phyloP scores from a whole-genome alignment of 1,284 basidiomycete genomes.

The Cryptococcus sp. region DNA sequence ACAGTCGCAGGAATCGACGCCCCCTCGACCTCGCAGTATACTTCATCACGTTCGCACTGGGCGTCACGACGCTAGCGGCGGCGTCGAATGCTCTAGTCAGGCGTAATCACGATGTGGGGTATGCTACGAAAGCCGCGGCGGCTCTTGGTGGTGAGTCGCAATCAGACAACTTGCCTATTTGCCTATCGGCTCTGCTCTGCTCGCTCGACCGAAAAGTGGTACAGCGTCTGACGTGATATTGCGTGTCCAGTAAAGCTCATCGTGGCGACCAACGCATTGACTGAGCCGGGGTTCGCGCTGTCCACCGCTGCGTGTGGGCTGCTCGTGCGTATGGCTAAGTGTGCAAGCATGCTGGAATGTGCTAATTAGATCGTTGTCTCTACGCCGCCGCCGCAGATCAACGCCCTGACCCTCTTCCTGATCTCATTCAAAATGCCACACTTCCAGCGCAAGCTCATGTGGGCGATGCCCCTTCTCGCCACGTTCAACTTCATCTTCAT shows the following conservation, averaged over 20 bases:
- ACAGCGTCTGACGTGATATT: neutral
- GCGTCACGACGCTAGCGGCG: conserved; percentile 7
- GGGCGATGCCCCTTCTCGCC: conserved; percentile 8
- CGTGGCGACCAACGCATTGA: conserved; percentile 15
- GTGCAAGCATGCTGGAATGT: neutral
- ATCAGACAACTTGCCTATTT: neutral
- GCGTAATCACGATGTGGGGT: conserved; percentile 13
- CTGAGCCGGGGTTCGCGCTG: conserved; percentile 15
- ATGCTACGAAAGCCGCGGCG: conserved; percentile 5
- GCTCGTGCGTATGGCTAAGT: conserved; percentile 9
- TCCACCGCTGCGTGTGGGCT: conserved; percentile 11
- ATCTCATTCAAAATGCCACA: conserved; percentile 10
- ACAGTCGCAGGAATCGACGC: neutral
- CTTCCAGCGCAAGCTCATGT: conserved; percentile 14
- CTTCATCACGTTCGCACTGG: conserved; percentile 13
- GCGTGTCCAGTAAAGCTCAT: conserved; percentile 12
- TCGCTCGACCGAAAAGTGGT: no score
- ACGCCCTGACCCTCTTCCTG: conserved; percentile 13
- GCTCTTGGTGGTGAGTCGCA: conserved; percentile 8
- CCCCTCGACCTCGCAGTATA: conserved; percentile 8
- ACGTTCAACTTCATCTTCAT: conserved; percentile 13
- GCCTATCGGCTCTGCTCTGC: no score
- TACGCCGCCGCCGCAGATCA: conserved; percentile 6
- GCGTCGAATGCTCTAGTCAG: conserved; percentile 10
- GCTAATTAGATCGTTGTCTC: neutral